Conservation (phyloP, 2,329 filamentous ascomycete genomes). For the Arthrobotrys musiformis region DNA sequence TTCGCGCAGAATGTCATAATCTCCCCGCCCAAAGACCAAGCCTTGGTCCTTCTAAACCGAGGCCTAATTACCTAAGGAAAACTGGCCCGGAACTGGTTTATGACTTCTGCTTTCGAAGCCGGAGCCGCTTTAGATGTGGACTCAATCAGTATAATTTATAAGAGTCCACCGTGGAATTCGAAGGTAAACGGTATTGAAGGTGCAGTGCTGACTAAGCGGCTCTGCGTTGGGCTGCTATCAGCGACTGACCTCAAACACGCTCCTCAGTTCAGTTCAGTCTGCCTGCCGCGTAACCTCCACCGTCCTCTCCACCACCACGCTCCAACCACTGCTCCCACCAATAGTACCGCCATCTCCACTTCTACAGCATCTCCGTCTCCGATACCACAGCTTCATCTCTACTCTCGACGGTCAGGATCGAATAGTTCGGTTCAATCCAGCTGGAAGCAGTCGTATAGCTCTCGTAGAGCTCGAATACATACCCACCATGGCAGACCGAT, state of each 20-base stretch:
- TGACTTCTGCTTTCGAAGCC: neutral
- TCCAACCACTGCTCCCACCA: neutral
- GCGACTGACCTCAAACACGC: conserved; percentile 39
- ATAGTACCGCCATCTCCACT: conserved; percentile 11
- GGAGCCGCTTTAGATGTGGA: neutral
- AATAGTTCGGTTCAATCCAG: no score
- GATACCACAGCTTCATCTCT: conserved; percentile 15
- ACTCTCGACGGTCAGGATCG: conserved; percentile 26
- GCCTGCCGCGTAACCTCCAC: conserved; percentile 55
- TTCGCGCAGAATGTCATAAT: neutral
- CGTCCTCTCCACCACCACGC: neutral
- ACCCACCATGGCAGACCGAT: conserved; percentile 88
- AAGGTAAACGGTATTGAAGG: neutral
- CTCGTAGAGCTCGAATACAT: conserved; percentile 13
- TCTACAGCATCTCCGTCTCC: neutral
- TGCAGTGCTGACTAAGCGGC: conserved; percentile 44
- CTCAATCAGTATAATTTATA: neutral
- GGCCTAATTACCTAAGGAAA: no score
- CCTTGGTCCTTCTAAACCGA: no score
- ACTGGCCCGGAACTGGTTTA: no score
- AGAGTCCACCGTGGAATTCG: neutral
- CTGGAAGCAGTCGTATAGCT: no score
- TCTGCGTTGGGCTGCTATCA: conserved; percentile 31
- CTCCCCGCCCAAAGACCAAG: no score
- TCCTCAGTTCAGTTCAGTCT: no score